Percentiles rank a stretch among this genome's conserved stretches.
These are phyloP conservation scores for Akebia trifoliata DNA, from an alignment of 164 flowering plant species.

Conservation along the genomic window DNA sequence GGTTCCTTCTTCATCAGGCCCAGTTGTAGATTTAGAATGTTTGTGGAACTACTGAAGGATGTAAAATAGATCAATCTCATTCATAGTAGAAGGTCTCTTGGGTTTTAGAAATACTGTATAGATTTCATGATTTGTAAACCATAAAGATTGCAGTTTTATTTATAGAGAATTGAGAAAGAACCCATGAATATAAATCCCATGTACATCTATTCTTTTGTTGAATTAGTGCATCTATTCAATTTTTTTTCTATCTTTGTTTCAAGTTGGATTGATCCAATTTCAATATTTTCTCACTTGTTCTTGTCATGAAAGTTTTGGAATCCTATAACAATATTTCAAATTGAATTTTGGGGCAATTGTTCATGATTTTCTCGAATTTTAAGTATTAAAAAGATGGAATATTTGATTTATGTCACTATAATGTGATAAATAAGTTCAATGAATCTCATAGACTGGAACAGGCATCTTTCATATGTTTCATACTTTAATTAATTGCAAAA, in stretches of 20 bases:
- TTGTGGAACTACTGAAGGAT: constrained; percentile 38
- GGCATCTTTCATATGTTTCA: too few species aligned
- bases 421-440: neutral
- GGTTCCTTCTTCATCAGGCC: constrained; percentile 22
- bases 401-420: neutral
- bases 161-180: neutral
- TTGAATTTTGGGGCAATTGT: too few species aligned
- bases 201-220: constrained; percentile 24
- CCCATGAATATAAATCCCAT: constrained; percentile 1
- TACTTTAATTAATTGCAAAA: too few species aligned
- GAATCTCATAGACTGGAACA: neutral
- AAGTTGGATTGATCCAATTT: neutral
- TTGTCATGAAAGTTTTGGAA: too few species aligned
- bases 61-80: neutral
- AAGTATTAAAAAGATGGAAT: neutral
- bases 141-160: neutral
- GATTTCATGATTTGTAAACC: constrained; percentile 12
- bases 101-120: constrained; percentile 15
- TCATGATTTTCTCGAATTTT: too few species aligned
- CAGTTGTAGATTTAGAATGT: constrained; percentile 30
- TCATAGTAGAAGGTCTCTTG: neutral
- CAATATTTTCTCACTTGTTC: neutral
- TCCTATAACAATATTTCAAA: too few species aligned
- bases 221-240: constrained; percentile 10
- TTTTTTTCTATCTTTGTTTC: neutral